phyloP scores from a whole-genome alignment of 129 eudicot genomes.

The Scalesia atractyloides region DNA sequence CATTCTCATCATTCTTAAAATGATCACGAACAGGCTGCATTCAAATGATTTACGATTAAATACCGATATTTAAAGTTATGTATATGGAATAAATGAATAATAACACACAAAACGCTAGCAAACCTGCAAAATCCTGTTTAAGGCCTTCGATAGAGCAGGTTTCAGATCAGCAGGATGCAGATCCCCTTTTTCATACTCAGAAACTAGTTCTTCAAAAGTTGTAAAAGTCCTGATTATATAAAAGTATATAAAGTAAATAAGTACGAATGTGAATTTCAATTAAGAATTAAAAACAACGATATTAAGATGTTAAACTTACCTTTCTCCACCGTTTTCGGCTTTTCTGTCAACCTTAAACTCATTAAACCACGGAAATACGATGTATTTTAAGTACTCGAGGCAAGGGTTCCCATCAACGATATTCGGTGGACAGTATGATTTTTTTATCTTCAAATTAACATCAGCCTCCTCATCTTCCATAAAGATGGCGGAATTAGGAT shows the following conservation, averaged over 20 bases:
- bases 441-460: constrained; percentile 53
- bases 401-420: constrained; percentile 63
- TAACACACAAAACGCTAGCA: too few species aligned
- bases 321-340: constrained; percentile 55
- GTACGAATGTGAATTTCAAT: too few species aligned
- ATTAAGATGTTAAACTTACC: too few species aligned
- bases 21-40: constrained; percentile 14
- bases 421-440: constrained; percentile 63
- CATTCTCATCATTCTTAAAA: not conserved
- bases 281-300: too few species aligned
- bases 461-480: constrained; percentile 78
- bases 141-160: constrained; percentile 61
- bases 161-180: constrained; percentile 60
- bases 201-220: constrained; percentile 42
- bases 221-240: constrained; percentile 42
- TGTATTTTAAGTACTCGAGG: constrained; percentile 58
- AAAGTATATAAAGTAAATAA: not conserved
- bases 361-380: constrained; percentile 54
- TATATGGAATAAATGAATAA: too few species aligned
- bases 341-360: constrained; percentile 57
- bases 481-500: constrained; percentile 51
- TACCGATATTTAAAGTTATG: too few species aligned
- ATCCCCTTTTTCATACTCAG: constrained; percentile 53
- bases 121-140: constrained; percentile 60
- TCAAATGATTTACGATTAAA: too few species aligned